Conservation (phyloP, 805 yeast genomes). For the Lipomyces kockii region DNA sequence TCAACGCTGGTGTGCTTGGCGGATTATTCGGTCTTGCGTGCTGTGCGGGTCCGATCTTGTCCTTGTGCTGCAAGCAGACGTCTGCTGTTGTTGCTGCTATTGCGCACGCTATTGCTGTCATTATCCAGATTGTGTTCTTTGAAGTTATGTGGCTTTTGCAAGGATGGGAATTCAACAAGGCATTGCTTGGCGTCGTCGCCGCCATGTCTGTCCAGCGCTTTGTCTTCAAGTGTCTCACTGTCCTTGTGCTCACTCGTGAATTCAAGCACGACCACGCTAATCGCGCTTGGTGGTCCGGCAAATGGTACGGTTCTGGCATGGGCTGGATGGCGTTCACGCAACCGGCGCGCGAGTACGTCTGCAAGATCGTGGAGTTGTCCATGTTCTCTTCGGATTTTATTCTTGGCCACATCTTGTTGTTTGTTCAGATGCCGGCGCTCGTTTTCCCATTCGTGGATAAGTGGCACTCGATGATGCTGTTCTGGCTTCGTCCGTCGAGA, state of each 20-base stretch:
- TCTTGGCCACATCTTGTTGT: conserved; percentile 85
- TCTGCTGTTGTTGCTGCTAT: conserved; percentile 94
- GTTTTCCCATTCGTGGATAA: conserved; percentile 87
- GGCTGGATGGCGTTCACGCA: conserved; percentile 95
- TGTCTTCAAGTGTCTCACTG: conserved; percentile 81
- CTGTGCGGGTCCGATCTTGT: conserved; percentile 96
- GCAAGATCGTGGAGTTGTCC: conserved; percentile 90
- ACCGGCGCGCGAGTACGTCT: conserved; percentile 93
- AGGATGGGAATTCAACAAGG: conserved; percentile 86
- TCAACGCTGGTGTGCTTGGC: conserved; percentile 83
- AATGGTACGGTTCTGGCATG: conserved; percentile 94
- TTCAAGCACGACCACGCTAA: conserved; percentile 93
- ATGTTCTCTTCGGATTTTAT: conserved; percentile 97
- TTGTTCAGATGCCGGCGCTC: conserved; percentile 86
- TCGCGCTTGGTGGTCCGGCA: conserved; percentile 99
- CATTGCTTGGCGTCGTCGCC: conserved; percentile 83
- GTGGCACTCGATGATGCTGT: conserved; percentile 97
- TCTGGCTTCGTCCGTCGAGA: conserved; percentile 97
- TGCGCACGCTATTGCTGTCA: conserved; percentile 93
- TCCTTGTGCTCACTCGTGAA: conserved; percentile 84
- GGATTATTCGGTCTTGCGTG: conserved; percentile 84
- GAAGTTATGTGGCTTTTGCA: conserved; percentile 97
- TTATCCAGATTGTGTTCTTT: conserved; percentile 84
- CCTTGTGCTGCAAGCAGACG: conserved; percentile 94
- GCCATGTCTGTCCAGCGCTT: conserved; percentile 86